Evolutionary conservation across 2,329 filamentous ascomycete species (phyloP), one percentile per base, ranked within the genome.

Genomic region (Apiospora kogelbergensis): DNA sequence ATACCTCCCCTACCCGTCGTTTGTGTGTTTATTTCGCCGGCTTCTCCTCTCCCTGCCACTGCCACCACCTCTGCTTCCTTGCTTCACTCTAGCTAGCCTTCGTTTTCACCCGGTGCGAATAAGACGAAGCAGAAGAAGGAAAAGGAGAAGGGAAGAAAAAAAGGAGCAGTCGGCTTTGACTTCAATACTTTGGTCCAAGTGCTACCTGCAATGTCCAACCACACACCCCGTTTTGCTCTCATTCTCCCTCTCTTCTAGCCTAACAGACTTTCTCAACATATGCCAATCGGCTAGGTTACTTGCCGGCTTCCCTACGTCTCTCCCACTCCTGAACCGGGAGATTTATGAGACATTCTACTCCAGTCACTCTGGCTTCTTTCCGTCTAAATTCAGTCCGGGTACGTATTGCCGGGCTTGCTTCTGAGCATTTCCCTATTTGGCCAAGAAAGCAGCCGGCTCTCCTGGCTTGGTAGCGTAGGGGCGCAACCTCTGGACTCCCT

Each of bases 161-260:
- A 42, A 30, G n/a, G 7, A 41, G 1, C 37, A 26, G 63, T 26
- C 24, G 63, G n/a, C 24, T 65, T 65, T 60, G 53, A 60, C 53
- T 60, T 60, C 53, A 60, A 60, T 60, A 60, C 53, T 60, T 60
- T 13, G 53, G 53, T 60, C 53, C 11, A 33, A 37, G 53, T 60
- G 30, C 53, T 60, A 37, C 30, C 53, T 60, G 53, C 53, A 60
- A 60, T 60, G 53, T 60, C 53, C 53, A 60, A 37, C 53, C 53
- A 60, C 46, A 53, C 53, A 20, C 37, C 37, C 63, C 37, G 63
- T 44, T 65, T 44, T 65, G 63, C 63, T 65, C 41, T 42, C 41
- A 65, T 42, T 65, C 63, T 65, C 37, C 37, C 63, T 65, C 63
- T n/a, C 53, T 60, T 60, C 53, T 60, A 60, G 53, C 37, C 53